Evolutionary conservation across 83 land plant species (phyloP), one percentile per base, ranked within the genome.

Genomic region (Thuja plicata): DNA sequence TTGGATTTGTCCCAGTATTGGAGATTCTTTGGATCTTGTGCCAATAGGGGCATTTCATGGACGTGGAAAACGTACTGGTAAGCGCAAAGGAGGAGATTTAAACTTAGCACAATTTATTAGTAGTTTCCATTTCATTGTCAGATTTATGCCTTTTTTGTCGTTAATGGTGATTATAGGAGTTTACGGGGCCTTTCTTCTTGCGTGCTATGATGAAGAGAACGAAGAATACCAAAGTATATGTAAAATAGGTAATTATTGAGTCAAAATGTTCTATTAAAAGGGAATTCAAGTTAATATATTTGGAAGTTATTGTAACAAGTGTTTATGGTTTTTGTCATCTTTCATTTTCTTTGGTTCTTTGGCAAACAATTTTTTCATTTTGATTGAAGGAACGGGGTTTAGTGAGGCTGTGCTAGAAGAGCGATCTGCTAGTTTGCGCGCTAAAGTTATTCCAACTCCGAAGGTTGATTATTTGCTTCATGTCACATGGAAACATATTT

Each of bases 31-130:
- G 34, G 99, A 98, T 95, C 92, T 98, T 89, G 99, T 98, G 40
- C 99, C 99, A 17, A 97, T 98, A 91, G 99, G 96, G 88, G 99
- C 98, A 76, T 98, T 97, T 77, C 96, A 96, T 93, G 99, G 99
- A 34, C 94, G 98, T 85, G 99, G 99, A 79, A 98, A 98, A 86
- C 98, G 99, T 40, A 94, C 95, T 83, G 99, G 45, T 43, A 43
- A 43, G 45, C 45, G 87, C 84, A 38, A 21, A 45, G 87, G 15
- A 27, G 73, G n/a, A 48, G 62, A n/a, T 30, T 81, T 57, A 12
- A 32, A 32, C 76, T 85, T 55, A 34, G 41, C 17, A 54, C 21
- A 84, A 30, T 50, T 35, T 54, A 35, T 70, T 17, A 87, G 32
- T 79, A 27, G 24, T 73, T 89, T 45, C 50, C n/a, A 2, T n/a